Conservation (phyloP, 2,329 filamentous ascomycete genomes). For the Fusarium xylarioides region DNA sequence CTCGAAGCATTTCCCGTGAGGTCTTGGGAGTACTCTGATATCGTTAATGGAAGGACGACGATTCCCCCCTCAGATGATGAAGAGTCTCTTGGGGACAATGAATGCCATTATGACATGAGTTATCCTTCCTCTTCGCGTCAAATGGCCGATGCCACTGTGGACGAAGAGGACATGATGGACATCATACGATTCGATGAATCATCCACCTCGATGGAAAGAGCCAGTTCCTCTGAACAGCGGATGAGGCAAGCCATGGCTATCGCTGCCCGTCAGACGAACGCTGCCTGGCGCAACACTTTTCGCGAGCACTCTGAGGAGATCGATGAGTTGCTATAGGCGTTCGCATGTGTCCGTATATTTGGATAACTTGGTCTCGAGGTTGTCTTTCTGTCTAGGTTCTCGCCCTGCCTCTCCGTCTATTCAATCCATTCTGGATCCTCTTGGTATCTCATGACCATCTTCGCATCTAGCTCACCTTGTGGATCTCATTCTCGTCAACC, state of each 20-base stretch:
- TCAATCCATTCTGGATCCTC: background rate
- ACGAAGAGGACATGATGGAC: accelerated
- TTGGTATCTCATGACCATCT: background rate
- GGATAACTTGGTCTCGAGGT: background rate
- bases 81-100: accelerated
- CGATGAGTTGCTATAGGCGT: background rate
- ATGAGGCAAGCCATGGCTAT: background rate
- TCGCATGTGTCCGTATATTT: accelerated
- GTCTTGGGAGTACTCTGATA: background rate
- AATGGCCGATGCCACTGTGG: accelerated
- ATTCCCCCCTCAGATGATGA: background rate
- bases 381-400: accelerated
- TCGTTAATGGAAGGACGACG: background rate
- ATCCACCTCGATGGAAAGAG: background rate
- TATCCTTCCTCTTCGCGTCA: accelerated
- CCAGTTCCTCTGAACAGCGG: background rate
- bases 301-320: background rate
- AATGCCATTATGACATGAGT: background rate
- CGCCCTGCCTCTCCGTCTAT: background rate
- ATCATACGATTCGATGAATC: background rate
- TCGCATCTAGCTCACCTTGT: no score
- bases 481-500: background rate
- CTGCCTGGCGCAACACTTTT: background rate
- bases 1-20: accelerated
- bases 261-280: background rate